These are phyloP conservation scores for Pythium pyrilobum DNA, from an alignment of 352 stramenopile genomes.

Conservation along the genomic window DNA sequence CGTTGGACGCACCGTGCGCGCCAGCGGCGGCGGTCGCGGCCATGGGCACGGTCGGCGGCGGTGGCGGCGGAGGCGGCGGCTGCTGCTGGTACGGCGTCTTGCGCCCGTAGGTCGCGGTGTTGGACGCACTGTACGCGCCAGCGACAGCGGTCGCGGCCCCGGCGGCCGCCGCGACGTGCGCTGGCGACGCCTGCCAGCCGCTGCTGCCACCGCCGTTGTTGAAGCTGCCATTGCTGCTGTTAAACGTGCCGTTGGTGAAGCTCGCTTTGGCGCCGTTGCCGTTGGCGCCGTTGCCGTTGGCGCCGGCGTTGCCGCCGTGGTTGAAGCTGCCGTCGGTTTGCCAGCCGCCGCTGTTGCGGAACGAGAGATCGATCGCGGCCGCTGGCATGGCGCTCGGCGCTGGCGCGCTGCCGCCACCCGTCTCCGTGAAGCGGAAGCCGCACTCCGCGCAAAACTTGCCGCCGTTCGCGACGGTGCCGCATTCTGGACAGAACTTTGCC, in stretches of 20 bases:
- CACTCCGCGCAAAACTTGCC: conserved; percentile 68
- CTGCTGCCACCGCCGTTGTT: neutral
- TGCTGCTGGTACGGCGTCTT: neutral
- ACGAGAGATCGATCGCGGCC: neutral
- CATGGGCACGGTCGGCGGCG: too few species aligned
- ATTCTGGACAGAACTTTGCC: conserved; percentile 59
- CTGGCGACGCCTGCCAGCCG: neutral
- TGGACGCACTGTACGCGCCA: neutral
- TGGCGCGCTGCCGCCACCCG: neutral
- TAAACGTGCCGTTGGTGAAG: neutral
- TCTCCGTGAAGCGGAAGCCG: conserved; percentile 34
- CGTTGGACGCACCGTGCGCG: too few species aligned
- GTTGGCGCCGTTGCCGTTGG: neutral
- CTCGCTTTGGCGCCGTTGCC: neutral
- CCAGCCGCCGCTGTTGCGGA: neutral
- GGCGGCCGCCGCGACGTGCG: neutral
- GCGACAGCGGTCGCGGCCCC: neutral
- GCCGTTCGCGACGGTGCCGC: conserved; percentile 37
- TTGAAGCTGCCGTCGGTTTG: neutral
- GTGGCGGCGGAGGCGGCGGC: neutral
- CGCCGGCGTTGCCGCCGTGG: neutral
- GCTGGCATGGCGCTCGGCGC: neutral
- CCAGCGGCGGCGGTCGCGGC: too few species aligned
- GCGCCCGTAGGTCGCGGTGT: neutral
- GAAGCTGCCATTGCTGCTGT: neutral